Percentiles rank a stretch among this genome's conserved stretches.
Conservation (phyloP, 805 yeast species). For the Lachancea quebecensis region DNA sequence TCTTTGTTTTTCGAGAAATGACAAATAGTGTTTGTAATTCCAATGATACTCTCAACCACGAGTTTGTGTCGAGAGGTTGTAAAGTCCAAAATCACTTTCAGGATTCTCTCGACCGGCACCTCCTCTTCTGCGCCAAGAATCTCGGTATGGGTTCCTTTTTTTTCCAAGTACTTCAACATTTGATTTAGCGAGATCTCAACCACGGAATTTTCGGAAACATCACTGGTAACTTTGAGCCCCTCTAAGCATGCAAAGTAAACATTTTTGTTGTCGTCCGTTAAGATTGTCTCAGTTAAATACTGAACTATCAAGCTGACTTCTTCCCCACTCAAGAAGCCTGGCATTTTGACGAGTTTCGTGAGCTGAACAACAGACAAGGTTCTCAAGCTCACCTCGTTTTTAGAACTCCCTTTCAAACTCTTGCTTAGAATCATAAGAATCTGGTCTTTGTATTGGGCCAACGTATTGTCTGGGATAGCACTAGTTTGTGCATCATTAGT, state of each 20-base stretch:
- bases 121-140: constrained; percentile 20
- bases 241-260: constrained; percentile 47
- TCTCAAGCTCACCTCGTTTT: constrained; percentile 61
- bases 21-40: constrained; percentile 15
- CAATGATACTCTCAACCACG: constrained; percentile 25
- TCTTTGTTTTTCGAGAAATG: constrained; percentile 9
- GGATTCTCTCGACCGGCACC: constrained; percentile 29
- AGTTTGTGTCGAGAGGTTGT: constrained; percentile 27
- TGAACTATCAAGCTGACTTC: constrained; percentile 60
- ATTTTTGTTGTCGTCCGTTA: constrained; percentile 44
- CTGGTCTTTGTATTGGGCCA: constrained; percentile 53
- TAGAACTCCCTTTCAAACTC: constrained; percentile 59
- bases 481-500: constrained; percentile 3
- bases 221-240: constrained; percentile 43
- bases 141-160: constrained; percentile 30
- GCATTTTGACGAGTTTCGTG: constrained; percentile 46
- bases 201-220: constrained; percentile 33
- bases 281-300: constrained; percentile 55
- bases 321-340: constrained; percentile 41
- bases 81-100: constrained; percentile 32
- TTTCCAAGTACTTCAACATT: constrained; percentile 45
- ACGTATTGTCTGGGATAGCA: constrained; percentile 27
- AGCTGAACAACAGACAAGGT: constrained; percentile 61
- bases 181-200: constrained; percentile 47
- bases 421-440: constrained; percentile 62